Conservation (phyloP, 768 basidiomycete genomes). For the Ramaria sp. region DNA sequence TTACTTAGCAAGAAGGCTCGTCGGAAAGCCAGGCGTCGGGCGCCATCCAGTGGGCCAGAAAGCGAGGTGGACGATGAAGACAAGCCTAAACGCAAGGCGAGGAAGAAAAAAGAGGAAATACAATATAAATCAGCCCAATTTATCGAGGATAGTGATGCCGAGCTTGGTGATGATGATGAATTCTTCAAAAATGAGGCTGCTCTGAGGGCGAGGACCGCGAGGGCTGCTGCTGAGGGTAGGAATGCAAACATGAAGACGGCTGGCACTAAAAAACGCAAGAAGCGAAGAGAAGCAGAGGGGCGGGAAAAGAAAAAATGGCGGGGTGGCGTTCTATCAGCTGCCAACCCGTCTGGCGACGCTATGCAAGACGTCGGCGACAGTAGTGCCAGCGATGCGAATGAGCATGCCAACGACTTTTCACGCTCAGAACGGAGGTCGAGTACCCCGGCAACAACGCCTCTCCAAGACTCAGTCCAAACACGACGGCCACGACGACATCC, state of each 20-base stretch:
- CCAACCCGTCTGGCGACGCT: not conserved
- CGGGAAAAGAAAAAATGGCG: conserved; percentile 31
- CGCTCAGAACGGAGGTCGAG: not conserved
- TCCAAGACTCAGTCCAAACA: not conserved
- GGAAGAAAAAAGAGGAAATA: conserved; percentile 57
- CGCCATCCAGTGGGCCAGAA: conserved; percentile 32
- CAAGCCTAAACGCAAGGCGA: conserved; percentile 30
- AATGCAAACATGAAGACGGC: conserved; percentile 36
- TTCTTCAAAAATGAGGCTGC: conserved; percentile 72
- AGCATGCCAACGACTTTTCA: not conserved
- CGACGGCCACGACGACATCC: not conserved
- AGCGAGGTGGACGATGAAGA: conserved; percentile 29
- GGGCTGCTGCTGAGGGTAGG: conserved; percentile 31
- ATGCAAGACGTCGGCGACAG: not conserved
- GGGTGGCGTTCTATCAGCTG: conserved; percentile 7
- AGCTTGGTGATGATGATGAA: conserved; percentile 67
- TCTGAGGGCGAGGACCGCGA: conserved; percentile 40
- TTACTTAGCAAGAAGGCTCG: conserved; percentile 57
- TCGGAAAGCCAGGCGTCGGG: conserved; percentile 38
- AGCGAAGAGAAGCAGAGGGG: conserved; percentile 28
- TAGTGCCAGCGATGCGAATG: not conserved
- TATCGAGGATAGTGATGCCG: conserved; percentile 85
- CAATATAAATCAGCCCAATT: conserved; percentile 84
- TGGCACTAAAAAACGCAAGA: conserved; percentile 51
- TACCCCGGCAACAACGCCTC: not conserved